Evolutionary conservation across 257 asterid genomes (phyloP), one percentile per base, ranked within the genome.

Genomic region (Nicotiana otophora): DNA sequence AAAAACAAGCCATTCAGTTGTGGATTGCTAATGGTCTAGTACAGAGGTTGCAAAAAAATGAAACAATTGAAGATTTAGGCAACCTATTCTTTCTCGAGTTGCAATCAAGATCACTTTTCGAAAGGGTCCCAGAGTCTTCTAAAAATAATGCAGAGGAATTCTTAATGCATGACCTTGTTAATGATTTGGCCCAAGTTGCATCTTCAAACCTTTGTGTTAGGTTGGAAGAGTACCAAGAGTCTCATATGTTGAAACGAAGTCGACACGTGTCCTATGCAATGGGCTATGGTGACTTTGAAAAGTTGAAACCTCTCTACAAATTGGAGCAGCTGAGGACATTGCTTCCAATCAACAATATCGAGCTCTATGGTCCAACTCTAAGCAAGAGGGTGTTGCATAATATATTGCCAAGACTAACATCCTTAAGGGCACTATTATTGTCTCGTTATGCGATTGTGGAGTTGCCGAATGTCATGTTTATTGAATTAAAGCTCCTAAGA

Each of bases 1-100:
- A 65, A 58, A 30, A 81, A 6, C 79, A 83, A 77, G 31, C 83
- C 1, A 72, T 81, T 48, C 6, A 61, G 17, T 67, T 83, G 0
- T 86, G 86, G 89, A 83, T 66, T 78, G 87, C 67, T 34, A 39
- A 66, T 66, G 75, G 75, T 66, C 15, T 66, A 0, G 74, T 66
- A 31, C 74, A 3, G 5, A 1, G 4, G 46, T 66, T 33, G 7
- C 61, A 55, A 53, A 36, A 67, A 51, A 30, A 20, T 51, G 11
- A 15, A 68, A 69, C 20, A 63, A 58, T 69, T 19, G 68, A 69
- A 81, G 23, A 58, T 55, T 11, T 16, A 30, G 81, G 64, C 4
- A 53, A 58, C 15, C 34, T 58, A 23, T 60, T 5, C 79, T 82
- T 72, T 15, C 1, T 12, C 0, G 84, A 72, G 53, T 48, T 82